Evolutionary conservation across 2,329 filamentous ascomycete species (phyloP).

Genomic region (Nemania diffusa): DNA sequence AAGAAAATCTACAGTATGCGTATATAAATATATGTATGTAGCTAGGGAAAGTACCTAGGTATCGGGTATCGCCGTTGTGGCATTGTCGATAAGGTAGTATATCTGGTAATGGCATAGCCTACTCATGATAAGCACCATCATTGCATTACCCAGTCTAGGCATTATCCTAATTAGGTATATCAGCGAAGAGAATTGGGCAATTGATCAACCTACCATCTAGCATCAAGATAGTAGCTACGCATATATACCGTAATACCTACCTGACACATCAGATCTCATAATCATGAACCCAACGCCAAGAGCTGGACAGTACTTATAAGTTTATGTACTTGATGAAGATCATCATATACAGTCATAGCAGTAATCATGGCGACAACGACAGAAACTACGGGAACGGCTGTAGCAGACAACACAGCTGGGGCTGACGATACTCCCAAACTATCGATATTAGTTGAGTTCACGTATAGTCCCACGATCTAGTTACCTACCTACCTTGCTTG

Average conservation of each 20-base stretch:
- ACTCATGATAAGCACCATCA: background rate
- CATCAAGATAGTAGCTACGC: too few species aligned
- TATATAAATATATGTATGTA: too few species aligned
- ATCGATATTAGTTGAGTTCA: slow-evolving; percentile 67
- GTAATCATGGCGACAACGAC: slow-evolving; percentile 38
- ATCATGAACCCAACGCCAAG: background rate
- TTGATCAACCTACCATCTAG: too few species aligned
- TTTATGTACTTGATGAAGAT: slow-evolving; percentile 1
- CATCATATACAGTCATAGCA: background rate
- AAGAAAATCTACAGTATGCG: background rate
- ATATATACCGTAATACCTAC: too few species aligned
- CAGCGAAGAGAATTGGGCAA: too few species aligned
- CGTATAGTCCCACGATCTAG: slow-evolving; percentile 58
- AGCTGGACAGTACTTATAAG: background rate
- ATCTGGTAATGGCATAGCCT: background rate
- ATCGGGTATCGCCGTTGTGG: background rate
- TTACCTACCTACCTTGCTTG: background rate
- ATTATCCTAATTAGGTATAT: too few species aligned
- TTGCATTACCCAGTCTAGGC: background rate
- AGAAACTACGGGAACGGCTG: slow-evolving; percentile 14
- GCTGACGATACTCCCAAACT: slow-evolving; percentile 49
- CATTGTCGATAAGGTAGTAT: background rate
- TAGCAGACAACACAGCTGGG: background rate
- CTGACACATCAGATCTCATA: background rate
- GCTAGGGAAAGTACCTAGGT: too few species aligned